Percentiles rank a stretch among this genome's conserved stretches.
These are phyloP conservation scores for Kurtzmaniella cleridarum DNA, from an alignment of 805 yeast species.

Conservation along the genomic window DNA sequence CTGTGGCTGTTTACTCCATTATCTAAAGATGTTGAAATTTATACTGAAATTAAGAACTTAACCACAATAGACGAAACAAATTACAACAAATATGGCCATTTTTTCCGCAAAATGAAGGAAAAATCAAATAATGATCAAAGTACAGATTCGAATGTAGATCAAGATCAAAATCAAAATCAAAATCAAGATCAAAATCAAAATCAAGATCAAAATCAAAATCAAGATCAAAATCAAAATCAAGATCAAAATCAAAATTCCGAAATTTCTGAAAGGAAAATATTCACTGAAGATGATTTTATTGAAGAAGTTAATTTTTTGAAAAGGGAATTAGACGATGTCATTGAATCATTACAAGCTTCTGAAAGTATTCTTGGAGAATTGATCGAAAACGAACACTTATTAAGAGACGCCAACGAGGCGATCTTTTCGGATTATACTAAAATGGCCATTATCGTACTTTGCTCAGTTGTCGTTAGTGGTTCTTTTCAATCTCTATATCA, in stretches of 20 bases:
- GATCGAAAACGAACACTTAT: conserved; percentile 26
- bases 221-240: background rate
- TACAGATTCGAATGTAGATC: background rate
- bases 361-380: conserved; percentile 21
- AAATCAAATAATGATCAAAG: conserved; percentile 1
- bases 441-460: conserved; percentile 20
- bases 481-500: conserved; percentile 25
- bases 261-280: conserved; percentile 9
- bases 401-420: conserved; percentile 35
- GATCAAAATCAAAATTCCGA: no score
- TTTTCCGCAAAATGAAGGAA: conserved; percentile 19
- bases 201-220: background rate
- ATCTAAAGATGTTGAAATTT: conserved; percentile 26
- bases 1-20: conserved; percentile 37
- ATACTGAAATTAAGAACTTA: conserved; percentile 31
- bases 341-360: conserved; percentile 24
- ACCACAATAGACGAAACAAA: conserved; percentile 29
- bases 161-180: no score
- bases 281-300: conserved; percentile 30
- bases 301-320: conserved; percentile 22
- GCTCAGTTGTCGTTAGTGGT: conserved; percentile 25
- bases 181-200: background rate
- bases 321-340: conserved; percentile 25
- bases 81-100: conserved; percentile 30
- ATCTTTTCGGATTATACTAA: conserved; percentile 30